These are phyloP conservation scores for Groenewaldozyma tartarivorans DNA, from an alignment of 805 yeast genomes.

Conservation along the genomic window DNA sequence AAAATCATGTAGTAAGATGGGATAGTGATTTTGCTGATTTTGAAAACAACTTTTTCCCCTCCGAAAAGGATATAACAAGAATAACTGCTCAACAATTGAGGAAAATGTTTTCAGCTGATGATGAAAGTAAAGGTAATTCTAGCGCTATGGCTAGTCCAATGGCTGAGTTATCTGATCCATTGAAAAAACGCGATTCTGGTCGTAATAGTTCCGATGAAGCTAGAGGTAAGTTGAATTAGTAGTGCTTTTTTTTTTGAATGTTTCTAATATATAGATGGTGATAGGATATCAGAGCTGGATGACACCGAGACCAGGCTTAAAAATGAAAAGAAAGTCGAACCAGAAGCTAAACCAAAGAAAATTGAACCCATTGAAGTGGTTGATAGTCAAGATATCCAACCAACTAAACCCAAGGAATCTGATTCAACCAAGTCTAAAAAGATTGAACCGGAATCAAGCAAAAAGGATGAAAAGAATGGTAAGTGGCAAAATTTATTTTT, in stretches of 20 bases:
- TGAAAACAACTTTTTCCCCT: slow-evolving; percentile 70
- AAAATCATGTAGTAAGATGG: slow-evolving; percentile 80
- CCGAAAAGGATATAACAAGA: slow-evolving; percentile 85
- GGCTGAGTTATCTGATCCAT: slow-evolving; percentile 11
- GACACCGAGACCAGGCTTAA: too few species aligned
- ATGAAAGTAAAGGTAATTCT: slow-evolving; percentile 19
- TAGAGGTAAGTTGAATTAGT: too few species aligned
- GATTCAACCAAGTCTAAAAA: background rate
- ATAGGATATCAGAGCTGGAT: too few species aligned
- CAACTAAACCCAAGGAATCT: background rate
- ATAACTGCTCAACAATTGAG: slow-evolving; percentile 83
- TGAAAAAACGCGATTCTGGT: background rate
- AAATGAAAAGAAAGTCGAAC: too few species aligned
- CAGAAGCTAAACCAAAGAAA: too few species aligned
- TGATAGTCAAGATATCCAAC: too few species aligned
- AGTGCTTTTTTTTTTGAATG: too few species aligned
- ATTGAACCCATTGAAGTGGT: too few species aligned
- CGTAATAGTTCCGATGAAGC: too few species aligned
- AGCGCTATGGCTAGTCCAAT: slow-evolving; percentile 4
- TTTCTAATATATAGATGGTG: too few species aligned
- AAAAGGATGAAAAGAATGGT: background rate
- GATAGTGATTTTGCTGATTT: slow-evolving; percentile 73
- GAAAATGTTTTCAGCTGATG: slow-evolving; percentile 53
- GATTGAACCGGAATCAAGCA: background rate
- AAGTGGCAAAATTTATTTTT: background rate